These are phyloP conservation scores for Kwoniella sp. DNA, from an alignment of 768 basidiomycete species.

Conservation along the genomic window DNA sequence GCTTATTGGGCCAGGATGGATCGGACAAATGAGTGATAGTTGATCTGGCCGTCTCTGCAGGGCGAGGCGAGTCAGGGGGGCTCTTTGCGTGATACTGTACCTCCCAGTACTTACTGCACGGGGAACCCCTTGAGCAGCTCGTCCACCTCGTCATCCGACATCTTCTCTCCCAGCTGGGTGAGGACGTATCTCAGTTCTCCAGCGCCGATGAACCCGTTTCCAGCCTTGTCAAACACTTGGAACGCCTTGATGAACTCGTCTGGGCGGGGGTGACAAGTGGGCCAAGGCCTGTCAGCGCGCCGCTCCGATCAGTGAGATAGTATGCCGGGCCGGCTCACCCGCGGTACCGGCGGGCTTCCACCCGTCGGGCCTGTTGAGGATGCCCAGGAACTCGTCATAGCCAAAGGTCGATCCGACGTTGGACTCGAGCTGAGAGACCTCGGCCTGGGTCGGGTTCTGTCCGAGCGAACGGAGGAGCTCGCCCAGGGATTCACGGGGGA, in stretches of 20 bases:
- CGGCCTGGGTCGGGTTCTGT: constrained; percentile 99
- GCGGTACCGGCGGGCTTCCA: constrained; percentile 96
- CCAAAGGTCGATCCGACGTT: constrained; percentile 72
- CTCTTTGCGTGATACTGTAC: too few species aligned
- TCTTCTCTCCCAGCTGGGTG: constrained; percentile 96
- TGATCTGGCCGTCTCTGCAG: constrained; percentile 85
- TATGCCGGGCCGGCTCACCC: constrained; percentile 55
- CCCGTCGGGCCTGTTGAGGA: constrained; percentile 90
- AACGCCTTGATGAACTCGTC: constrained; percentile 99
- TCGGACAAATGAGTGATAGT: constrained; percentile 94
- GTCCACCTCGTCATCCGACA: constrained; percentile 95
- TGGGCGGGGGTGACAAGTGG: constrained; percentile 43
- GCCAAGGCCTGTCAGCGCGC: background rate
- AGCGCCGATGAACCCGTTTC: constrained; percentile 84
- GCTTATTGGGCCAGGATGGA: constrained; percentile 82
- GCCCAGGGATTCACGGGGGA: constrained; percentile 81
- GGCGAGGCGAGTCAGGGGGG: background rate
- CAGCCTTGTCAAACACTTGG: constrained; percentile 97
- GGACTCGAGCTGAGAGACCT: constrained; percentile 76
- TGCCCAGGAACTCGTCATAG: constrained; percentile 74
- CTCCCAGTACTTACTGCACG: constrained; percentile 66
- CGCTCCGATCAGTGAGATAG: background rate
- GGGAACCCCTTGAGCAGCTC: constrained; percentile 95
- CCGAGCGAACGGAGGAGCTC: constrained; percentile 90
- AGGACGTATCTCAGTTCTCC: constrained; percentile 89